Evolutionary conservation across 2,329 filamentous ascomycete species (phyloP), one percentile per base, ranked within the genome.

Genomic region (Beauveria australis): DNA sequence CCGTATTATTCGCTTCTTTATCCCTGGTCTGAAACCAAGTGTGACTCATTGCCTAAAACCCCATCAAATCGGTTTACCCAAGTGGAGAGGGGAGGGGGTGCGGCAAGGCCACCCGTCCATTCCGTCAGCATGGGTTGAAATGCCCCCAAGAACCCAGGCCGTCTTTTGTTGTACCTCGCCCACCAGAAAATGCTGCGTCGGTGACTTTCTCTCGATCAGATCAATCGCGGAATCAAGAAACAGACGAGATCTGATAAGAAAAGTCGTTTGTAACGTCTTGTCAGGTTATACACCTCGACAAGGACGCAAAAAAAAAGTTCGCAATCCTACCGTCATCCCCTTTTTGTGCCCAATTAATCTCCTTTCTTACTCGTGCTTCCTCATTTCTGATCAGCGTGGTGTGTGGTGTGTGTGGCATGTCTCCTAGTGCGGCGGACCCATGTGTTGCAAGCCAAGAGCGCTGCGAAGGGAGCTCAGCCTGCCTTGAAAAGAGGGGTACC

Each of bases 371-470:
- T 55, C 58, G 33, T 60, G 58, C 28, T 51, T 58, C 33, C 59
- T 61, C 58, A 60, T 55, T 60, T 60, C 51, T 48, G 51, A 48
- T 60, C 58, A 60, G 49, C 24, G 22, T 53, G 22, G 14, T 47
- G 57, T 46, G 49, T 59, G 57, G 49, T 59, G 57, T 59, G 56
- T 33, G 57, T 47, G 44, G 41, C n/a, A 24, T 51, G 44, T 30
- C 19, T 53, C 57, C 57, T 41, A 60, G 49, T 49, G 49, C 41
- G 37, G 44, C 33, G 44, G 44, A 47, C 59, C 59, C 56, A 41
- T 59, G 46, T 8, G 18, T 43, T 43, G 56, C 49, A 47, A 47
- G 28, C 37, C 46, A 43, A 49, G 55, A 40, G 51, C 43, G 19
- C 33, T 14, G 53, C 24, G 9, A 46, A 43, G 40, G 48, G 16